A percentile compares a stretch with the other conserved stretches of the same genome.
Conservation (phyloP, 768 basidiomycete genomes). For the Lactarius sanguifluus region DNA sequence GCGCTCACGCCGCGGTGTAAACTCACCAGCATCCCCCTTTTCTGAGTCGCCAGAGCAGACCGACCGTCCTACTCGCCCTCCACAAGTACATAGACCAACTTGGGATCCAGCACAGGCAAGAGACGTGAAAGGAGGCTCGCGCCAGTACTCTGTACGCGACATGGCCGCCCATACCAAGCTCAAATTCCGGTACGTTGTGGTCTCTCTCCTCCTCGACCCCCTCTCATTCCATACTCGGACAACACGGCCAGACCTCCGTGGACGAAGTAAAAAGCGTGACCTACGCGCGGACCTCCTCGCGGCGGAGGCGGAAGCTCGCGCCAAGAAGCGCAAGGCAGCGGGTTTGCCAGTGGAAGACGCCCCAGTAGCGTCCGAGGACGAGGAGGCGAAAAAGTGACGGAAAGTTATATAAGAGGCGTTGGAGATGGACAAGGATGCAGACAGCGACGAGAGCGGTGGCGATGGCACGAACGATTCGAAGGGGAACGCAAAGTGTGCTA, state of each 20-base stretch:
- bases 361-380: conserved; percentile 50
- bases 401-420: conserved; percentile 84
- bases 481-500: conserved; percentile 7
- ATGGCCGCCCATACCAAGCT: conserved; percentile 96
- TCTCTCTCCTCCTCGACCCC: conserved; percentile 1
- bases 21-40: too few relatives aligned
- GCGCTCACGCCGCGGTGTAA: too few relatives aligned
- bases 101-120: conserved; percentile 97
- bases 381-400: conserved; percentile 72
- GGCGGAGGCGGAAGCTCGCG: conserved; percentile 84
- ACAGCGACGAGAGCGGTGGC: conserved; percentile 63
- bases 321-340: conserved; percentile 92
- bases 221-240: conserved; percentile 43
- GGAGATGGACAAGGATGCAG: conserved; percentile 89
- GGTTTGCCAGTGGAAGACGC: conserved; percentile 49
- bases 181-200: conserved; percentile 77
- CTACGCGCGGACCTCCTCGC: conserved; percentile 76
- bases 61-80: background rate
- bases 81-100: conserved; percentile 75
- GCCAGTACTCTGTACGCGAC: conserved; percentile 90
- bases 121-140: conserved; percentile 88
- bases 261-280: conserved; percentile 72
- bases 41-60: too few relatives aligned
- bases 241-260: conserved; percentile 85
- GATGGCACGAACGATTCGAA: conserved; percentile 32